Base-by-base conservation (phyloP, 164 flowering plant species). In the Amborella trichopoda region DNA sequence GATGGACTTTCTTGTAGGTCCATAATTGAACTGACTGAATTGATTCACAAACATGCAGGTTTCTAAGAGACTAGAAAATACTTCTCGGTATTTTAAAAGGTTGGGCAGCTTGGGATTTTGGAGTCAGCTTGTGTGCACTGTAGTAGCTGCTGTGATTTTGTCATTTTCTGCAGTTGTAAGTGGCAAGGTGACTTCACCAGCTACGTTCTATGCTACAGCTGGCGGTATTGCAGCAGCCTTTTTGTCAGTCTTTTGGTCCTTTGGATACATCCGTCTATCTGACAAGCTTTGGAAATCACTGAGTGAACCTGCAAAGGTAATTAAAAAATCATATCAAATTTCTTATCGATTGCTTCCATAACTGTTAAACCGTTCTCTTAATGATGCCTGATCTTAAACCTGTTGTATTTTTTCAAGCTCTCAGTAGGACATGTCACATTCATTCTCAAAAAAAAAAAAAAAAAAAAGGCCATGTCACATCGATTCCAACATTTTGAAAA, bases 181-280 rank as follows among this genome's bases (percentile, higher is more conserved):
- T 21, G 95, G 96, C 55, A 84, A 72, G 50, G 59, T 81, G 27
- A 49, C 89, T 2, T 88, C 99, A 3, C 96, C 96, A 5, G 62
- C 68, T 36, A 88, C 96, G 6, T 93, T 93, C 49, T 93, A 84
- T 59, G 60, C 95, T 34, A 93, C 96, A 28, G 76, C 94, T 22
- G 89, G 72, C 32, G 95, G 94, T 1, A 85, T 93, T 53, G 94
- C 60, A 1, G 99, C 99, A 2, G 96, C 89, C 0, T 93, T 93
- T 58, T 54, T 93, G 40, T 88, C 99, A 3, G 85, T 83, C 23
- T 93, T 93, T 47, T 88, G 84, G 87, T 88, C 99, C 9, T 93
- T 84, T 64, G 96, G 96, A 14, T 88, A 93, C 56, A 66, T 93
- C 42, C 83, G 88, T 22, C 77, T 93, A 17, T 71, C 99, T 3